These are phyloP conservation scores for Trichaptum fuscoviolaceum DNA, from an alignment of 768 basidiomycete species.

Conservation along the genomic window DNA sequence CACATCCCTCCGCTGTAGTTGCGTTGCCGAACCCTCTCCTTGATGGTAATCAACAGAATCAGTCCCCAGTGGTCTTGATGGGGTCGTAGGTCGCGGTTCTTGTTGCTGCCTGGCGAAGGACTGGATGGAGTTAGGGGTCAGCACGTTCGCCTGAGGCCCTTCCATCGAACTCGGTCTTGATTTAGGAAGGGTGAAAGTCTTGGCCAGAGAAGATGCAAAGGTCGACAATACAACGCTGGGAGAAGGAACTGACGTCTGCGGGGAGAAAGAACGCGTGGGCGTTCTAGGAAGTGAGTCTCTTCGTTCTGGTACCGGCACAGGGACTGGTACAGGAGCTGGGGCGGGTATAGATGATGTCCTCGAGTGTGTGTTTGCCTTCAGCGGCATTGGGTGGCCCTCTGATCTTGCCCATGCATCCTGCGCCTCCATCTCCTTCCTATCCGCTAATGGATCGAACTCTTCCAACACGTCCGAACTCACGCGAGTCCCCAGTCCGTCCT, in stretches of 20 bases:
- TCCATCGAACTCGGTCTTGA: slow-evolving; percentile 22
- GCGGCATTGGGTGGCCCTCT: slow-evolving; percentile 49
- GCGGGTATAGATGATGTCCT: slow-evolving; percentile 1
- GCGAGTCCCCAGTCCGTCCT: slow-evolving; percentile 14
- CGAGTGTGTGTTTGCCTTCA: slow-evolving; percentile 6
- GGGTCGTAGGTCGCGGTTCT: slow-evolving; percentile 17
- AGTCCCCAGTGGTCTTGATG: slow-evolving; percentile 13
- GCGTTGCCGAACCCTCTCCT: slow-evolving; percentile 3
- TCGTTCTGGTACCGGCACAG: slow-evolving; percentile 4
- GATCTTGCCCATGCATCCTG: slow-evolving; percentile 60
- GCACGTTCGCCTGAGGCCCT: slow-evolving; percentile 12
- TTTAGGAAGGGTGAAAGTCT: slow-evolving; percentile 6
- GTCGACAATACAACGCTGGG: slow-evolving; percentile 10
- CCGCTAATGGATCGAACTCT: slow-evolving; percentile 67
- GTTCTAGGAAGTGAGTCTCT: slow-evolving; percentile 12
- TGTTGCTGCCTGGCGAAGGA: slow-evolving; percentile 23
- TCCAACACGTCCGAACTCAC: slow-evolving; percentile 39
- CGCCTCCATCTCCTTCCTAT: slow-evolving; percentile 52
- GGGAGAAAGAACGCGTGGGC: slow-evolving; percentile 19
- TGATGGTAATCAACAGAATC: slow-evolving; percentile 2
- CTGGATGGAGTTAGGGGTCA: slow-evolving; percentile 19
- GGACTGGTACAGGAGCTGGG: slow-evolving; percentile 2
- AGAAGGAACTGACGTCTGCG: slow-evolving; percentile 17
- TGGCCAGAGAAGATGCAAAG: slow-evolving; percentile 8
- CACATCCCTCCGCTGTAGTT: slow-evolving; percentile 7